phyloP scores from a whole-genome alignment of 1,284 basidiomycete species.

The Thelephora terrestris region DNA sequence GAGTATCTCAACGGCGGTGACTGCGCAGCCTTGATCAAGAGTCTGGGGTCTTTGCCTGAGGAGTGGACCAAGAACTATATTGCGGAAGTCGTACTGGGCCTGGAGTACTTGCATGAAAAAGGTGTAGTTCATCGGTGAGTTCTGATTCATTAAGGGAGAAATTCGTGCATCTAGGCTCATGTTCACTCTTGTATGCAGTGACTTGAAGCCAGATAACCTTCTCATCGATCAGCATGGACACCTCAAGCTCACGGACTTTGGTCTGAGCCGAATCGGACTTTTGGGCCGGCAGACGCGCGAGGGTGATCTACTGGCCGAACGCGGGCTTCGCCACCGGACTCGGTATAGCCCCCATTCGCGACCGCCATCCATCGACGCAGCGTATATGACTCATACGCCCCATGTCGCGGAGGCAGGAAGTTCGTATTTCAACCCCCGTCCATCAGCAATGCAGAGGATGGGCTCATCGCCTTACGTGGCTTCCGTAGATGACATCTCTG shows the following conservation, averaged over 20 bases:
- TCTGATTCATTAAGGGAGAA: background rate
- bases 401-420: constrained; percentile 50
- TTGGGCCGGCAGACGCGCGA: constrained; percentile 92
- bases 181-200: constrained; percentile 40
- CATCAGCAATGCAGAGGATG: constrained; percentile 42
- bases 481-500: constrained; percentile 69
- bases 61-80: constrained; percentile 97
- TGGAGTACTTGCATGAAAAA: constrained; percentile 91
- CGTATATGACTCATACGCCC: constrained; percentile 60
- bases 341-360: constrained; percentile 61
- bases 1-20: constrained; percentile 97
- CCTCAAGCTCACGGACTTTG: constrained; percentile 96
- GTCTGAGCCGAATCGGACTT: constrained; percentile 92
- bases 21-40: constrained; percentile 94
- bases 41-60: constrained; percentile 85
- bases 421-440: constrained; percentile 76
- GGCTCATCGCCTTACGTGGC: constrained; percentile 57
- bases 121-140: constrained; percentile 94
- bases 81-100: constrained; percentile 89
- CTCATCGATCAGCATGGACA: constrained; percentile 96
- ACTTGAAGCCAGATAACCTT: constrained; percentile 96
- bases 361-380: constrained; percentile 76
- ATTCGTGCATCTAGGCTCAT: constrained; percentile 6
- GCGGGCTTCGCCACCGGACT: constrained; percentile 35
- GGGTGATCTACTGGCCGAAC: constrained; percentile 39